Percentiles rank a stretch among this genome's conserved stretches.
phyloP scores from a whole-genome alignment of 306 rosid species.

The Inga laurina region DNA sequence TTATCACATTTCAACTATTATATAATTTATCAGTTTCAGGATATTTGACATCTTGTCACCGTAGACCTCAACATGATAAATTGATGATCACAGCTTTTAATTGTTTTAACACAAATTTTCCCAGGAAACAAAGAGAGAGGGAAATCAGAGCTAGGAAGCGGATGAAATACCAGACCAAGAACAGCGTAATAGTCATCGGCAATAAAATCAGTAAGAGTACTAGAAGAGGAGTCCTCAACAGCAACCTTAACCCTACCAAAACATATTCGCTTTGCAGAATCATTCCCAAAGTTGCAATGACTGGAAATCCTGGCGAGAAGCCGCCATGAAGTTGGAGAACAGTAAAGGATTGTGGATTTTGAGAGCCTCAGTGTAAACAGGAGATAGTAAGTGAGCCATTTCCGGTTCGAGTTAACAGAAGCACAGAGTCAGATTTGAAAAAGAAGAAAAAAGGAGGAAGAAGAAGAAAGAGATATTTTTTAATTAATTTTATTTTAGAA shows the following conservation, averaged over 20 bases:
- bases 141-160: no score
- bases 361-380: conserved; percentile 67
- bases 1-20: not conserved
- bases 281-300: conserved; percentile 39
- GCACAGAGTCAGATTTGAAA: no score
- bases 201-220: conserved; percentile 31
- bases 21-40: not conserved
- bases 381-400: conserved; percentile 78
- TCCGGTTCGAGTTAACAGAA: conserved; percentile 9
- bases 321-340: conserved; percentile 51
- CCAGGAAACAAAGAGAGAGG: no score
- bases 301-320: conserved; percentile 34
- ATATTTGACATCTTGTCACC: conserved; percentile 2
- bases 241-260: conserved; percentile 64
- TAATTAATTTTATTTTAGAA: no score
- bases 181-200: conserved; percentile 76
- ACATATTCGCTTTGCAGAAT: conserved; percentile 45
- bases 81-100: not conserved
- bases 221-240: conserved; percentile 48
- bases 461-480: no score
- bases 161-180: no score
- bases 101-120: no score
- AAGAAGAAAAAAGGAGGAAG: no score
- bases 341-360: conserved; percentile 52
- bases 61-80: not conserved